These are phyloP conservation scores for Mycena floridula DNA, from an alignment of 768 basidiomycete genomes.

Conservation along the genomic window DNA sequence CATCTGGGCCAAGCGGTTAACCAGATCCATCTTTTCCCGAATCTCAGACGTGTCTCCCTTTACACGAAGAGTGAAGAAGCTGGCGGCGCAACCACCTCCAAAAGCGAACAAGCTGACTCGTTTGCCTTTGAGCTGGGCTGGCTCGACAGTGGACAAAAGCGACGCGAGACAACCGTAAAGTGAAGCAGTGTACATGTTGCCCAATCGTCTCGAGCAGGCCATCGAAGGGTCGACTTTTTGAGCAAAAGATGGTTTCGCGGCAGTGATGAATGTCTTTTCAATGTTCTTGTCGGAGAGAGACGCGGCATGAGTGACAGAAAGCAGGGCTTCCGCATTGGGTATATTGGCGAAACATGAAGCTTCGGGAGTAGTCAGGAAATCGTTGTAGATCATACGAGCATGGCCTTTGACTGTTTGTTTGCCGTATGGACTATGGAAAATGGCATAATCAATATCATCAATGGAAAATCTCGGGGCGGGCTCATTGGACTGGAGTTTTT, in stretches of 20 bases:
- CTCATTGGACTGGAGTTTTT: conserved; percentile 36
- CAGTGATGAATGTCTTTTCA: conserved; percentile 89
- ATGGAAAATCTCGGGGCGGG: conserved; percentile 61
- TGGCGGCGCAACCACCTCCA: conserved; percentile 91
- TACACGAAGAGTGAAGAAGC: conserved; percentile 84
- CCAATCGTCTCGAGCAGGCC: conserved; percentile 84
- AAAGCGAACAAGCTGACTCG: conserved; percentile 94
- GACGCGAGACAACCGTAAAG: conserved; percentile 93
- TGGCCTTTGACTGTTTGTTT: conserved; percentile 98
- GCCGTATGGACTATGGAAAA: conserved; percentile 98
- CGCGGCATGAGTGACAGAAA: conserved; percentile 58
- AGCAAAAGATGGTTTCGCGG: conserved; percentile 70
- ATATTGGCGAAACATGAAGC: conserved; percentile 64
- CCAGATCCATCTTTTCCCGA: conserved; percentile 72
- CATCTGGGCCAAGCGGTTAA: conserved; percentile 74
- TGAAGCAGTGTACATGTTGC: conserved; percentile 98
- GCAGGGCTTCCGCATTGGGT: conserved; percentile 64
- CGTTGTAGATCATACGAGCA: conserved; percentile 87
- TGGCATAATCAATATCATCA: conserved; percentile 82
- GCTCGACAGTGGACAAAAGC: conserved; percentile 68
- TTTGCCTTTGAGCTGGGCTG: conserved; percentile 69
- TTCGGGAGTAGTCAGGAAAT: conserved; percentile 78
- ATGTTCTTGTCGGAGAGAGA: conserved; percentile 91
- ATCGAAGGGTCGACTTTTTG: conserved; percentile 75
- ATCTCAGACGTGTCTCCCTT: conserved; percentile 87